A percentile compares a stretch with the other conserved stretches of the same genome.
phyloP scores from a whole-genome alignment of 306 rosid species.

The Malus orientalis region DNA sequence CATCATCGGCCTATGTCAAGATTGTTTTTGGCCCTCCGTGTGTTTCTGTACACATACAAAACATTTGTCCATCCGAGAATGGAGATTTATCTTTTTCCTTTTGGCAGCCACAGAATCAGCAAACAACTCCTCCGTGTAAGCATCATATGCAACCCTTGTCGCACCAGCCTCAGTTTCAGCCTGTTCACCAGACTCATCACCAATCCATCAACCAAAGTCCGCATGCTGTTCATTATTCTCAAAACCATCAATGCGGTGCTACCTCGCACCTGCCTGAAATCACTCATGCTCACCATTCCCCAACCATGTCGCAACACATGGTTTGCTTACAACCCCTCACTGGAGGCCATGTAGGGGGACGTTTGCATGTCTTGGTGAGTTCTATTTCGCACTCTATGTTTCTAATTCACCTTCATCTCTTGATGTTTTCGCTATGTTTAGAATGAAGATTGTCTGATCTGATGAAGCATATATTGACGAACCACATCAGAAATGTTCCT shows the following conservation, averaged over 20 bases:
- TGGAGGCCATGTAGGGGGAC: slow-evolving; percentile 72
- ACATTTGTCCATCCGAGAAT: neutral
- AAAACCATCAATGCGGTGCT: slow-evolving; percentile 64
- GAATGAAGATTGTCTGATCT: neutral
- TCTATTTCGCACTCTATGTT: neutral
- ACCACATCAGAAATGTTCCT: neutral
- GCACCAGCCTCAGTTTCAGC: slow-evolving; percentile 78
- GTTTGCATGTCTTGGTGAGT: slow-evolving; percentile 81
- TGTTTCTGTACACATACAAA: neutral
- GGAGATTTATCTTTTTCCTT: neutral
- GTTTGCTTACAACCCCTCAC: slow-evolving; percentile 67
- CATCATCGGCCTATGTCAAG: neutral
- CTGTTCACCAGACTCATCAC: slow-evolving; percentile 67
- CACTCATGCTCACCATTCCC: slow-evolving; percentile 71
- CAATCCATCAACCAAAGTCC: slow-evolving; percentile 72
- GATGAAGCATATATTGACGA: neutral
- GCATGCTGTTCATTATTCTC: slow-evolving; percentile 61
- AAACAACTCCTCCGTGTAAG: slow-evolving; percentile 57
- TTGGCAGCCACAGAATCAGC: slow-evolving; percentile 60
- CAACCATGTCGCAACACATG: slow-evolving; percentile 74
- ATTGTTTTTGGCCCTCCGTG: neutral
- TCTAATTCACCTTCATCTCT: neutral
- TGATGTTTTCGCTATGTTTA: neutral
- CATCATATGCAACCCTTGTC: slow-evolving; percentile 62
- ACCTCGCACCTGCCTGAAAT: slow-evolving; percentile 72